Conservation (phyloP, 2,329 filamentous ascomycete species). For the Metarhizium robertsii region DNA sequence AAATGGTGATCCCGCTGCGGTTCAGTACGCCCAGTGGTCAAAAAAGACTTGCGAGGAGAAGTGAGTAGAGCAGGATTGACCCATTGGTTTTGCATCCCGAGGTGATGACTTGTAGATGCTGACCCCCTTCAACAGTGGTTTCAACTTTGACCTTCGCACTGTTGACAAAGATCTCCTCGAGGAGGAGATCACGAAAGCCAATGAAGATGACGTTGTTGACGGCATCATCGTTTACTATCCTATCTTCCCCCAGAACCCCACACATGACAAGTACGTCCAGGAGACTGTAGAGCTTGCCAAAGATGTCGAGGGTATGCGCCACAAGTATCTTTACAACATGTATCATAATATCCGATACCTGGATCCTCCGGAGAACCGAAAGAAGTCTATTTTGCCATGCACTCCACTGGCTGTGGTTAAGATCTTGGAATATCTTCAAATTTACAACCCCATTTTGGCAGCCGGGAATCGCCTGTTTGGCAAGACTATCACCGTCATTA, state of each 20-base stretch:
- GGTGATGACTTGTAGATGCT: conserved; percentile 3
- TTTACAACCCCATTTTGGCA: conserved; percentile 91
- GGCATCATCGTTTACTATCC: conserved; percentile 98
- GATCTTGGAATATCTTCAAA: conserved; percentile 88
- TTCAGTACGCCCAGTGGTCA: conserved; percentile 95
- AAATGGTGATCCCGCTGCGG: conserved; percentile 81
- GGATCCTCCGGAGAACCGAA: conserved; percentile 63
- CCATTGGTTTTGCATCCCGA: neutral
- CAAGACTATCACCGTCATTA: conserved; percentile 92
- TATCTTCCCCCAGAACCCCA: conserved; percentile 72
- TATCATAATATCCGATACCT: conserved; percentile 97
- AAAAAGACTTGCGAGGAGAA: conserved; percentile 94
- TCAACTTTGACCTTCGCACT: conserved; percentile 76
- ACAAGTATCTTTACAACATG: conserved; percentile 97
- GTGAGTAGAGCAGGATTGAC: conserved; percentile 44
- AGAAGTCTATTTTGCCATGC: conserved; percentile 91
- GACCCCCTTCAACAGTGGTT: conserved; percentile 51
- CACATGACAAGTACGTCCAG: conserved; percentile 90
- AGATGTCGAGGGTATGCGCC: conserved; percentile 91
- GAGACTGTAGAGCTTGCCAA: conserved; percentile 85
- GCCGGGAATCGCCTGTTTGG: conserved; percentile 90
- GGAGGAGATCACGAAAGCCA: conserved; percentile 77
- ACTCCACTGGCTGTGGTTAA: conserved; percentile 95
- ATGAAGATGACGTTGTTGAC: conserved; percentile 67
- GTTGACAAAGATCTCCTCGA: conserved; percentile 84